Percentiles rank a stretch among this genome's conserved stretches.
Evolutionary conservation across 148 eudicot species (phyloP).

Genomic region (Chenopodium album): DNA sequence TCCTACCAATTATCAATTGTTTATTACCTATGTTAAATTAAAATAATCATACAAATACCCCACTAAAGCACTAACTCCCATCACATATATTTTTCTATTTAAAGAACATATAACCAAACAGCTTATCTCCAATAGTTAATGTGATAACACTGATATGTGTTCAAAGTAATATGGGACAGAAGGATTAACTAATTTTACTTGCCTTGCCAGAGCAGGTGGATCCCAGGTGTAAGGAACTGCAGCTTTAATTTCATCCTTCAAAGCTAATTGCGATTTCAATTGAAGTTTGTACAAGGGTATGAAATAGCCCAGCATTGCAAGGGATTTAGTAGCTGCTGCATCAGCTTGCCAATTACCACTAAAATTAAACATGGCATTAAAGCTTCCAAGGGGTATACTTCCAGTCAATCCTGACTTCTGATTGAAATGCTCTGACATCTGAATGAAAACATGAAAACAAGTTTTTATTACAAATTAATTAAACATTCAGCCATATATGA

Average conservation of each 20-base stretch:
- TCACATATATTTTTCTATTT: too few relatives aligned
- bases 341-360: conserved; percentile 86
- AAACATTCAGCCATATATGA: background rate
- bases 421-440: conserved; percentile 88
- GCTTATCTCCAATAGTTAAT: too few relatives aligned
- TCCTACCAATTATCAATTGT: too few relatives aligned
- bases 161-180: too few relatives aligned
- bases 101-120: too few relatives aligned
- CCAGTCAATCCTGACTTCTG: conserved; percentile 64
- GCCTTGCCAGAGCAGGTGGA: conserved; percentile 97
- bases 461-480: background rate
- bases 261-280: conserved; percentile 51
- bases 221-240: conserved; percentile 95
- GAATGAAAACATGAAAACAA: conserved; percentile 15
- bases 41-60: too few relatives aligned
- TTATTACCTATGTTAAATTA: too few relatives aligned
- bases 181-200: conserved; percentile 16
- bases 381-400: conserved; percentile 83
- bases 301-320: conserved; percentile 78
- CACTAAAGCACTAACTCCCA: too few relatives aligned
- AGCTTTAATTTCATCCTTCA: conserved; percentile 74
- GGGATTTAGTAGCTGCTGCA: conserved; percentile 86
- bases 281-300: conserved; percentile 60
- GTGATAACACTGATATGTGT: too few relatives aligned
- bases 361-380: conserved; percentile 98